Base-by-base conservation (phyloP, 2,329 filamentous ascomycete genomes). In the Fusarium pilosicola region DNA sequence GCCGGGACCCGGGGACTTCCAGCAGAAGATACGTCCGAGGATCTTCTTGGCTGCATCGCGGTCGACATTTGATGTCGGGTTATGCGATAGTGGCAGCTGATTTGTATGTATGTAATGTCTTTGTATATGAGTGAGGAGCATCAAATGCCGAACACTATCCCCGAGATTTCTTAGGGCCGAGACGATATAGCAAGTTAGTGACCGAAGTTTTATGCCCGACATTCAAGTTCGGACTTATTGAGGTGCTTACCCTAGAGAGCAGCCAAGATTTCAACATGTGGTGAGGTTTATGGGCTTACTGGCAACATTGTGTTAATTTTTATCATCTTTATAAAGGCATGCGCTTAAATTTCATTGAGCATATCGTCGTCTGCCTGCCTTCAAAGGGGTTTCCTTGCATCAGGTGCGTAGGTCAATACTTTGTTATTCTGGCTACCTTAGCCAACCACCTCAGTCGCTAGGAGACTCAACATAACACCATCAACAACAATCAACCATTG, bases 131-230 rank as follows among this genome's bases (percentile, higher is more conserved):
- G 62, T 65, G 65, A 62, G 28, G 42, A 38, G 26, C 30, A 26
- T 48, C 36, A 46, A 58, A 65, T 57, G n/a, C 62, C 68, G 75
- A 74, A 14, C 36, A 68, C 73, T 68, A 72, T 52, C 65, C 51
- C 75, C 74, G 75, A 72, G 10, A 3, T 63, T 61, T 61, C 20
- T 66, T 54, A 62, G 34, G 44, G 22, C 67, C 64, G 72, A 58
- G 18, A 38, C 24, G 12, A 24, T 14, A 1, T 34, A 26, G 8
- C n/a, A 36, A 36, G 13, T 38, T 3, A 34, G 12, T 34, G n/a
- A 42, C 48, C 74, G 20, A 70, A 24, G 45, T 78, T 41, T 56
- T 49, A 49, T n/a, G 14, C 18, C 68, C 74, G 70, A 62, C 46
- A 49, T 68, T 68, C 61, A 71, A 66, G 55, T 61, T 65, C 63